Base-by-base conservation (phyloP, 2,329 filamentous ascomycete genomes). In the Hymenotorrendiella dingleyae region DNA sequence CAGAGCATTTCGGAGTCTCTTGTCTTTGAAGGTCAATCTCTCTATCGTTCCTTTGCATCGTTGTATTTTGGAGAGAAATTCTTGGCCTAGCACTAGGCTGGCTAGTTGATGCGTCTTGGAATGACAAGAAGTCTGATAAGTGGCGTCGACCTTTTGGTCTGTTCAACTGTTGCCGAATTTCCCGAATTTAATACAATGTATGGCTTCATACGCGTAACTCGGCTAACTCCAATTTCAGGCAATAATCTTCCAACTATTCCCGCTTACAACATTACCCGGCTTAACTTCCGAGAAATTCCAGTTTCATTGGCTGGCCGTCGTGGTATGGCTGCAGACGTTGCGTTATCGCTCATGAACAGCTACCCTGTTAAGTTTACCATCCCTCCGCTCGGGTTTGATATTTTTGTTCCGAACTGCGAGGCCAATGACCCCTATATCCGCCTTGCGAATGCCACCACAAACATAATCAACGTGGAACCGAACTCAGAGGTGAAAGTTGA, bases 401-500 rank as follows among this genome's bases (percentile, higher is more conserved):
- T 97, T 22, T 70, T 95, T 35, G 82, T 97, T 5, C 82, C 87
- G 32, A 88, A 88, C 48, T 98, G 93, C 64, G 72, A 76, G 20
- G 70, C 76, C 4, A 69, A 77, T 17, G 81, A 93, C 43, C 76
- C 82, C 3, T 80, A 82, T 49, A 93, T 98, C 55, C 71, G 80
- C 50, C 74, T 97, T 42, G 90, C 87, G 3, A 79, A 85, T 55
- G 88, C 86, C 6, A 71, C 72, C 14, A 94, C 87, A 1, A 72
- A 75, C 14, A 66, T 72, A 28, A 68, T 95, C 24, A 65, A 79
- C 26, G 73, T 97, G 10, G 68, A 77, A 40, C 84, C 91, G 19
- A 75, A 78, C 26, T 67, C 78, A 4, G 73, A 84, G 34, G 76
- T 95, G 14, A 68, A 72, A 28, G 74, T 87, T 36, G 74, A 85